Evolutionary conservation across 208 protist species (phyloP).

Genomic region (Acanthamoeba rhysodes): DNA sequence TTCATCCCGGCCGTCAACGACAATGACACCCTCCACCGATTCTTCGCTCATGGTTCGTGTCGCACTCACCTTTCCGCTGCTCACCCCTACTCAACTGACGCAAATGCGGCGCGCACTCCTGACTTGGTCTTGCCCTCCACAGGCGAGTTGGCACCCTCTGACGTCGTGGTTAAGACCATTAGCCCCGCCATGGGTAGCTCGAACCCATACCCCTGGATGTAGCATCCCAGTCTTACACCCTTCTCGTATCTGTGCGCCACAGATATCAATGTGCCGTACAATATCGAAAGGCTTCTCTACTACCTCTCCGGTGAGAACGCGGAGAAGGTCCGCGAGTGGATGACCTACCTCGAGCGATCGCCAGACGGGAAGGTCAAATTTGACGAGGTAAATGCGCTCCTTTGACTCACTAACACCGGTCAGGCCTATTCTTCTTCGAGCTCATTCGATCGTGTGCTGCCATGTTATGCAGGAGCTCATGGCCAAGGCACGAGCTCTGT

Average conservation of each 20-base stretch:
- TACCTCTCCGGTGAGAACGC: slow-evolving; percentile 92
- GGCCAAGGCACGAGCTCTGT: not conserved
- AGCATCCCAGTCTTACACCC: too few relatives aligned
- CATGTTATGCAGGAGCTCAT: slow-evolving; percentile 11
- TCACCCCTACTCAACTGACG: not conserved
- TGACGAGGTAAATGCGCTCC: not conserved
- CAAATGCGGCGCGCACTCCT: not conserved
- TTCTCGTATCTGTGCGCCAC: slow-evolving; percentile 79
- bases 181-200: slow-evolving; percentile 86
- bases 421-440: not conserved
- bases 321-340: slow-evolving; percentile 82
- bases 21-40: slow-evolving; percentile 97
- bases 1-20: slow-evolving; percentile 96
- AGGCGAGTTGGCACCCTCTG: slow-evolving; percentile 25
- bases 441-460: not conserved
- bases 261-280: slow-evolving; percentile 96
- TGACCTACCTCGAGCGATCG: slow-evolving; percentile 72
- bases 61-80: not conserved
- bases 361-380: slow-evolving; percentile 37
- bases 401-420: not conserved
- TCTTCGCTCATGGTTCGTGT: slow-evolving; percentile 91
- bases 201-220: too few relatives aligned
- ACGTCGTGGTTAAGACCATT: slow-evolving; percentile 57
- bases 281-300: slow-evolving; percentile 97
- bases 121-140: not conserved